phyloP scores from a whole-genome alignment of 1,284 basidiomycete genomes.

The Xerocomus subilludens region DNA sequence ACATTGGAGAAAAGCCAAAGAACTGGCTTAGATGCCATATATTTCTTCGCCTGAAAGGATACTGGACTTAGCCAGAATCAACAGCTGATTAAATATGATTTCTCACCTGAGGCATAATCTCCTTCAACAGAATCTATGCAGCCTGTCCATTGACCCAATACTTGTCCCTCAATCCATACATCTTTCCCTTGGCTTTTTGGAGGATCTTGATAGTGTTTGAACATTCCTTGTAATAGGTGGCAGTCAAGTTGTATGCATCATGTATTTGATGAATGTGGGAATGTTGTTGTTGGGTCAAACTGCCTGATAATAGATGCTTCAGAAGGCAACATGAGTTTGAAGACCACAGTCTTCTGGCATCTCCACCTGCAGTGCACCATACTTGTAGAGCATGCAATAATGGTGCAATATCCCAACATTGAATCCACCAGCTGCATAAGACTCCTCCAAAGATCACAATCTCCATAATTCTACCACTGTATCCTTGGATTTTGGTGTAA shows the following conservation, averaged over 20 bases:
- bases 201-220: neutral
- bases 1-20: conserved; percentile 26
- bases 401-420: conserved; percentile 10
- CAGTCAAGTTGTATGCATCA: conserved; percentile 30
- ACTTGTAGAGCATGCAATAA: conserved; percentile 12
- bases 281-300: conserved; percentile 18
- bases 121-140: neutral
- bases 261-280: conserved; percentile 23
- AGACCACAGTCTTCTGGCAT: conserved; percentile 18
- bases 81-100: too few species aligned
- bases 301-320: conserved; percentile 27
- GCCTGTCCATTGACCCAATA: conserved; percentile 27
- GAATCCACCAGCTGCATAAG: conserved; percentile 23
- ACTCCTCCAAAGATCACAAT: conserved; percentile 27
- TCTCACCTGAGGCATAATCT: conserved; percentile 20
- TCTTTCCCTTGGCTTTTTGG: conserved; percentile 13
- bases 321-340: conserved; percentile 27
- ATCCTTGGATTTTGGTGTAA: neutral
- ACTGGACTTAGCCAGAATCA: too few species aligned
- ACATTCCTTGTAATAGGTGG: conserved; percentile 10
- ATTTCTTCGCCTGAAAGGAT: neutral
- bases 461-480: conserved; percentile 26
- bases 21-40: conserved; percentile 14
- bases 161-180: conserved; percentile 30
- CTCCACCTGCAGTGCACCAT: conserved; percentile 31